phyloP scores from a whole-genome alignment of 23 red algal species.

The Gracilaria domingensis region DNA sequence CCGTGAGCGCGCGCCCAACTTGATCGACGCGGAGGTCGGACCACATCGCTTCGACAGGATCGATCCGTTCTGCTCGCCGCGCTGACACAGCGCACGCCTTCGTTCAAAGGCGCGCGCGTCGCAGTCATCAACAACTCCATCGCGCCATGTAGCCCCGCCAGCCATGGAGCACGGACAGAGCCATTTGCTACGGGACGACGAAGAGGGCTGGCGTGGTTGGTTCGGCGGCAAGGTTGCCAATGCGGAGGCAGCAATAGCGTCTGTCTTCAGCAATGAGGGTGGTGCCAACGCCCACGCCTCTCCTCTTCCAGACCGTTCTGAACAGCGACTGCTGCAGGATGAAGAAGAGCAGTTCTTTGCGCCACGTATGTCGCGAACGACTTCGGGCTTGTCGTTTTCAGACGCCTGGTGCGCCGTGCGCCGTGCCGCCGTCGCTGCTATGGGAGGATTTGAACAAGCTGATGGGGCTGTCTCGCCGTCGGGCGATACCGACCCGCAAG shows the following conservation, averaged over 20 bases:
- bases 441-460: constrained; percentile 27
- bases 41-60: background rate
- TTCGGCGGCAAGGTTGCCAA: constrained; percentile 19
- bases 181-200: background rate
- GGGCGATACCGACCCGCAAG: background rate
- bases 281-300: background rate
- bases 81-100: constrained; percentile 21
- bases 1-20: background rate
- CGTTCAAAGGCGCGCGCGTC: constrained; percentile 21
- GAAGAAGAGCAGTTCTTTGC: background rate
- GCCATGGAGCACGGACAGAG: background rate
- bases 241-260: constrained; percentile 45
- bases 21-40: background rate
- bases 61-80: background rate
- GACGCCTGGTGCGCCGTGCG: constrained; percentile 49
- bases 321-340: background rate
- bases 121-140: background rate
- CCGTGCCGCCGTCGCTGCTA: constrained; percentile 26
- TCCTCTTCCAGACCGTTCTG: background rate
- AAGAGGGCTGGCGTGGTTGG: constrained; percentile 6
- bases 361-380: background rate
- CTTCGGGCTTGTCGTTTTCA: constrained; percentile 23
- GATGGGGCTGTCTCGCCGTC: background rate
- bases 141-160: background rate
- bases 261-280: constrained; percentile 23